phyloP scores from a whole-genome alignment of 2,329 filamentous ascomycete species.

The Didymella pinodella region DNA sequence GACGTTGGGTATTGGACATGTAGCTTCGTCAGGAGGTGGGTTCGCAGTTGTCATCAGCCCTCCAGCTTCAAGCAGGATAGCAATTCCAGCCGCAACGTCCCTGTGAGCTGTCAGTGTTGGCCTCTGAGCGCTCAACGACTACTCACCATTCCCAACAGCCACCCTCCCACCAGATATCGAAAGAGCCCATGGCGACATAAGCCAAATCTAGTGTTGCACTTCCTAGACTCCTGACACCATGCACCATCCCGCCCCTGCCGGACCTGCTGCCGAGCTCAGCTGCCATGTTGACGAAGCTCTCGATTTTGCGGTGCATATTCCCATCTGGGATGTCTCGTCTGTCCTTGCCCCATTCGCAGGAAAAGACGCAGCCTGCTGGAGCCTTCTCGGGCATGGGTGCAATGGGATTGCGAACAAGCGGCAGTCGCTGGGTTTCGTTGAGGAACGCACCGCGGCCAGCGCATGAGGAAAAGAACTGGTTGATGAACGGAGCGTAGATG shows the following conservation, averaged over 20 bases:
- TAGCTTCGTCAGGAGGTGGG: constrained; percentile 66
- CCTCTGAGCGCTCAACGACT: neutral
- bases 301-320: constrained; percentile 74
- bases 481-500: constrained; percentile 74
- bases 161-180: constrained; percentile 86
- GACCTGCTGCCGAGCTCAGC: constrained; percentile 68
- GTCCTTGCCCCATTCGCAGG: constrained; percentile 83
- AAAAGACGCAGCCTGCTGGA: constrained; percentile 74
- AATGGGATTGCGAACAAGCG: constrained; percentile 68
- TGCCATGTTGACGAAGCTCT: constrained; percentile 79
- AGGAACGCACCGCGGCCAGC: constrained; percentile 72
- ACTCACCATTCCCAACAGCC: constrained; percentile 79
- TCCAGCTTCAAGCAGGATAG: constrained; percentile 75
- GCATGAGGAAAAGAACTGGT: constrained; percentile 74
- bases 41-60: constrained; percentile 78
- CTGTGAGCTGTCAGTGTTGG: constrained; percentile 43
- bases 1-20: constrained; percentile 65
- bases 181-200: constrained; percentile 76
- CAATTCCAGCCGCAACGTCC: constrained; percentile 80
- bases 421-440: constrained; percentile 69
- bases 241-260: constrained; percentile 79
- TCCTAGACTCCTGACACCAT: constrained; percentile 75
- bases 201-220: constrained; percentile 77
- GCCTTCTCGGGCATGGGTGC: constrained; percentile 70
- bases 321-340: constrained; percentile 70